Evolutionary conservation across 768 basidiomycete species (phyloP).

Genomic region (Neoboletus brunneissimus): DNA sequence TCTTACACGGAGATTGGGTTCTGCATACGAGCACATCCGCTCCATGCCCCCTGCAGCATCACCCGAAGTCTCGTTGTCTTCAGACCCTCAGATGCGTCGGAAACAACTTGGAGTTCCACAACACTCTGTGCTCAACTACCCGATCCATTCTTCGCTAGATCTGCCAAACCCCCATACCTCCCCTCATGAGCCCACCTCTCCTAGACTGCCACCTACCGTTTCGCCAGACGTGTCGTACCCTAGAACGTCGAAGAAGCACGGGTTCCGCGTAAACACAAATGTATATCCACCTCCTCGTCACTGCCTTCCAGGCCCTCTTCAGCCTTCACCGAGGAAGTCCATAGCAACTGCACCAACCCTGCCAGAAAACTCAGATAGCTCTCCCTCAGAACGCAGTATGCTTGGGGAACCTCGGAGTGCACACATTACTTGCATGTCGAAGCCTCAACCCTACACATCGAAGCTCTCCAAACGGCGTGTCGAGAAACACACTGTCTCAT

Average conservation of each 20-base stretch:
- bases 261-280: conserved; percentile 3
- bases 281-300: background rate
- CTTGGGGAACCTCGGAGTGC: background rate
- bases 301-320: background rate
- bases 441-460: background rate
- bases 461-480: conserved; percentile 10
- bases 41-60: conserved; percentile 18
- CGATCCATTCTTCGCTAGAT: conserved; percentile 12
- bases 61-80: conserved; percentile 11
- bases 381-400: background rate
- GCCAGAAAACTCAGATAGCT: background rate
- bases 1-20: conserved; percentile 19
- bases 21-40: conserved; percentile 25
- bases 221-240: background rate
- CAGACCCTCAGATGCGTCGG: conserved; percentile 26
- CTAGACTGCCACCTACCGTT: background rate
- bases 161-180: conserved; percentile 26
- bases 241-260: background rate
- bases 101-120: conserved; percentile 32
- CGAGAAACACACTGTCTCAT: background rate
- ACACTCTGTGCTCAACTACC: conserved; percentile 28
- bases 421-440: background rate
- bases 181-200: background rate
- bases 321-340: background rate
- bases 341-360: background rate